Evolutionary conservation across 2,329 filamentous ascomycete genomes (phyloP).

Genomic region (Trichoderma atrobrunneum): DNA sequence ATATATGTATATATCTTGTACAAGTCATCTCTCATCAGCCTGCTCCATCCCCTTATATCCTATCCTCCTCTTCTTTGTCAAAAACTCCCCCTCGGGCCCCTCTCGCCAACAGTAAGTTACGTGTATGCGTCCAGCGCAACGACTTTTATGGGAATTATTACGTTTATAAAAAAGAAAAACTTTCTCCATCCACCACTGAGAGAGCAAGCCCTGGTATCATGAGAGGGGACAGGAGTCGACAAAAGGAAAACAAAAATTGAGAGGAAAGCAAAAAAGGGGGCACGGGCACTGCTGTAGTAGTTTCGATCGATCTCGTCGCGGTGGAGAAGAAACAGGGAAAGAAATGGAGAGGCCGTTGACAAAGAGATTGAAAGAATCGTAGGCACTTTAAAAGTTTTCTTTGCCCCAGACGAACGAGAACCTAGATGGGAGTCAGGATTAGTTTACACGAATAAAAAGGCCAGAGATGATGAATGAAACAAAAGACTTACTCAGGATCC

Average conservation of each 20-base stretch:
- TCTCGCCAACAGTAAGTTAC: background rate
- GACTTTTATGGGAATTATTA: background rate
- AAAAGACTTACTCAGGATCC: slow-evolving; percentile 64
- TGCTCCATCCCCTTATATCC: background rate
- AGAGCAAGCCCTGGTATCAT: slow-evolving; percentile 6
- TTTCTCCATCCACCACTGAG: background rate
- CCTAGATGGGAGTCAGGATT: slow-evolving; percentile 31
- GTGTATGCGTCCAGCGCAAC: slow-evolving; percentile 13
- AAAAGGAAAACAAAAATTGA: background rate
- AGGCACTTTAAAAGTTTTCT: slow-evolving; percentile 57
- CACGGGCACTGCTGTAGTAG: background rate
- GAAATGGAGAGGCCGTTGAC: background rate
- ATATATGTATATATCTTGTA: background rate
- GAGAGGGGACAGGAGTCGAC: background rate
- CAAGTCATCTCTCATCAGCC: background rate
- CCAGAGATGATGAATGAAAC: background rate
- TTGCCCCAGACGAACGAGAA: slow-evolving; percentile 68
- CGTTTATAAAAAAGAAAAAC: background rate
- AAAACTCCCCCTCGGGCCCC: background rate
- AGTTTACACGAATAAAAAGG: background rate
- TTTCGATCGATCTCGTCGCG: background rate
- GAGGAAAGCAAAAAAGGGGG: background rate
- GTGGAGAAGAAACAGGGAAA: background rate
- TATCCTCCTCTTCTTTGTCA: background rate
- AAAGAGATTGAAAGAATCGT: background rate